Evolutionary conservation across 2,329 filamentous ascomycete species (phyloP).

Genomic region (Trichoderma sp.): DNA sequence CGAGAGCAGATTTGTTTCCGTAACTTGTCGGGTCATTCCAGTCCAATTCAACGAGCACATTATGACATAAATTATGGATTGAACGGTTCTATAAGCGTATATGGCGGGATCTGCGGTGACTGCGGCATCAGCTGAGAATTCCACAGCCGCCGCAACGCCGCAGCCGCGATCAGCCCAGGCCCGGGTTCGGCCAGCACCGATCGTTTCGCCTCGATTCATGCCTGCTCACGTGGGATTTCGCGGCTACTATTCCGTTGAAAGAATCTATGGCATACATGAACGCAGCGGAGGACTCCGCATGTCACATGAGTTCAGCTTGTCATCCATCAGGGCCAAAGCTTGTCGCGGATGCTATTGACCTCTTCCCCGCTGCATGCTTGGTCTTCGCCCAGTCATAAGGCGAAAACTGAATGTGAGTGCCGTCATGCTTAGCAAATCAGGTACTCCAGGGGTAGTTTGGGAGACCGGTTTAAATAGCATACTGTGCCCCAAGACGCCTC

Average conservation of each 20-base stretch:
- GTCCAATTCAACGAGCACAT: background rate
- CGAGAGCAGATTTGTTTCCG: background rate
- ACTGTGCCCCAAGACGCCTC: background rate
- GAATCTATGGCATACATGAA: background rate
- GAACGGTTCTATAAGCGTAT: background rate
- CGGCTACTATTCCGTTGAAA: background rate
- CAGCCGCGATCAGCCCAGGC: background rate
- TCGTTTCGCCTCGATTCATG: background rate
- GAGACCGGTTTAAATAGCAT: background rate
- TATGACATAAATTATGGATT: background rate
- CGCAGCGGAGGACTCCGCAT: background rate
- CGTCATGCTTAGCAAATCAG: background rate
- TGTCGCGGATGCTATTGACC: background rate
- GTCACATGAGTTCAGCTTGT: background rate
- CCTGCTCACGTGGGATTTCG: background rate
- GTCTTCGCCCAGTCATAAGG: background rate
- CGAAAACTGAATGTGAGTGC: background rate
- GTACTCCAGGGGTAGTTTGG: background rate
- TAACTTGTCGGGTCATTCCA: background rate
- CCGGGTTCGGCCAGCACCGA: background rate
- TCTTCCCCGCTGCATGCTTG: background rate
- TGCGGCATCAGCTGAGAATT: constrained; percentile 8
- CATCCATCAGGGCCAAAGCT: background rate
- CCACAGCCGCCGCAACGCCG: background rate
- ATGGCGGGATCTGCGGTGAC: constrained; percentile 2